Evolutionary conservation across 2,329 filamentous ascomycete genomes (phyloP), one percentile per base, ranked within the genome.

Genomic region (Exophiala viscosa): DNA sequence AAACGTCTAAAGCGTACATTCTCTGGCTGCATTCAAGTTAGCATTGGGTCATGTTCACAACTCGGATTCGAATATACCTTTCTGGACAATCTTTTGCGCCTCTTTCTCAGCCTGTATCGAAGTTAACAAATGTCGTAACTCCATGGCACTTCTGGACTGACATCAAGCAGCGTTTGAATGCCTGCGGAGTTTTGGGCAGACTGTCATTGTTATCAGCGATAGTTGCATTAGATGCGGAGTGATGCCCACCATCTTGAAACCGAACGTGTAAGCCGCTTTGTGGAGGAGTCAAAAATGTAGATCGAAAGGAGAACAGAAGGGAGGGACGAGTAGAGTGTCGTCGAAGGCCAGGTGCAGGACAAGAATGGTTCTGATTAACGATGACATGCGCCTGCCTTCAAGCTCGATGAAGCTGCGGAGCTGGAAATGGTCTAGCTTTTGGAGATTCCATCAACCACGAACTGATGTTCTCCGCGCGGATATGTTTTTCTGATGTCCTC

Each of bases 21-120:
- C 90, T 83, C 90, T 83, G 67, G 90, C 89, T 95, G 64, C 50
- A 63, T 38, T 34, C 59, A 52, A 48, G 64, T 72, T 66, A 72
- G 69, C 57, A 60, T 44, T 4, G n/a, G n/a, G 9, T 14, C 31
- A 13, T 45, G 2, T 7, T 46, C 28, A 11, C 43, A 40, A 4
- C 15, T 43, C 20, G n/a, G 17, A 2, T 23, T 34, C 36, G 35
- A 15, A 15, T 76, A 56, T 72, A 95, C 92, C 88, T 82, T 93
- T 90, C 74, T 97, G 92, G 53, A 99, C 91, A 71, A 99, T 99
- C 82, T 96, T 96, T 76, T 96, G 92, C 57, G 93, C 93, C 74
- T 97, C 92, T 74, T 90, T 87, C 82, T 99, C 93, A 66, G 93
- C 91, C 92, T 97, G 64, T 4, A 6, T 13, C 47, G 54, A 10